Evolutionary conservation across 2,329 filamentous ascomycete genomes (phyloP).

Genomic region (Penicillium sp.): DNA sequence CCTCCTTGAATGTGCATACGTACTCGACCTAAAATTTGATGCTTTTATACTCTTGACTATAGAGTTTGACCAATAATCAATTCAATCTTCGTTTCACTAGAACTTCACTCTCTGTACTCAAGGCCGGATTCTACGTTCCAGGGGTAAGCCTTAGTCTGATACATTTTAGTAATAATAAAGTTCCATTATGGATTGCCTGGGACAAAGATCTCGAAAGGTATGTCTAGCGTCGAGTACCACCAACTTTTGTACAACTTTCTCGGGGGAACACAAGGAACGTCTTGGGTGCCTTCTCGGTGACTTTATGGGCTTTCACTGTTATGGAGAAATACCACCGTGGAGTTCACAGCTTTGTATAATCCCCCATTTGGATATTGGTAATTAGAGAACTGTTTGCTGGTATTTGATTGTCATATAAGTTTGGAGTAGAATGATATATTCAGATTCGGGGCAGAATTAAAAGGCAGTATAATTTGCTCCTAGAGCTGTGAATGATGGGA

Average conservation of each 20-base stretch:
- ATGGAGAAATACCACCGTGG: no score
- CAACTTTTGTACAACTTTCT: neutral
- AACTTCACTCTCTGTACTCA: no score
- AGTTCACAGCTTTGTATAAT: neutral
- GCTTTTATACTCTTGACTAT: constrained; percentile 9
- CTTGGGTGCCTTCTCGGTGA: neutral
- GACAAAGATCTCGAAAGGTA: neutral
- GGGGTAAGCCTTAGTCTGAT: no score
- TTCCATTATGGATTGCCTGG: neutral
- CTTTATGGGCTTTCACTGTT: neutral
- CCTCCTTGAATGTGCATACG: constrained; percentile 17
- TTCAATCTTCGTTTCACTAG: neutral
- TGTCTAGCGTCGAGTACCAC: neutral
- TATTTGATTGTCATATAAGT: neutral
- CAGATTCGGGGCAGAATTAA: neutral
- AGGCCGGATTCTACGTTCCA: no score
- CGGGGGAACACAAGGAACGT: neutral
- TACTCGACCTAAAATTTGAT: constrained; percentile 13
- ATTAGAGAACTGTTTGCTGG: neutral
- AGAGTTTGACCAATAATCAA: constrained; percentile 5
- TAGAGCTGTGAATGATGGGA: neutral
- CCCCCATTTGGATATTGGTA: neutral
- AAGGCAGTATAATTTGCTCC: neutral
- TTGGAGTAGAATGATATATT: neutral
- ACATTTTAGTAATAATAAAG: neutral